Percentiles rank a stretch among this genome's conserved stretches.
These are phyloP conservation scores for Ophiocordyceps polyrhachis-furcata DNA, from an alignment of 2,329 filamentous ascomycete genomes.

Conservation along the genomic window DNA sequence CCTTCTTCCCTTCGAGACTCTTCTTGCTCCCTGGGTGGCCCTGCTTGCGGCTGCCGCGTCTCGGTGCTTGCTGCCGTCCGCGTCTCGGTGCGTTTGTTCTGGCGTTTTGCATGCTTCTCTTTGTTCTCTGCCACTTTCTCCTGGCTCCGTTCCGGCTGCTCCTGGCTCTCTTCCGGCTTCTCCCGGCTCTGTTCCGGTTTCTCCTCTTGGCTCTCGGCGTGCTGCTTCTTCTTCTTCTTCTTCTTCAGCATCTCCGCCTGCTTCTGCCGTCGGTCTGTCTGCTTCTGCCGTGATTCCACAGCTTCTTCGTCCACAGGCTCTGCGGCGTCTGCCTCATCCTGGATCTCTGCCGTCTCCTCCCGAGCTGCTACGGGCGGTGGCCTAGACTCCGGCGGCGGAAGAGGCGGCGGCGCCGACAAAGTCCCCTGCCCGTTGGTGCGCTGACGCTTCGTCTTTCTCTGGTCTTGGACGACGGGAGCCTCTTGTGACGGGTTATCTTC, in stretches of 20 bases:
- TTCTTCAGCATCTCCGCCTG: neutral
- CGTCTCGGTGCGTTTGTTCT: neutral
- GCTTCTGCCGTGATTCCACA: neutral
- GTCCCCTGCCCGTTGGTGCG: conserved; percentile 8
- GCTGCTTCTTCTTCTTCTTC: neutral
- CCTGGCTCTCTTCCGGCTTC: neutral
- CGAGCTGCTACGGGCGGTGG: neutral
- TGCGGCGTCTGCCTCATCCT: conserved; percentile 1
- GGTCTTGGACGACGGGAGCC: conserved; percentile 9
- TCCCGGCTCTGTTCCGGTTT: neutral
- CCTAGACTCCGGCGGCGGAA: neutral
- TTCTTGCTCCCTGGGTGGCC: too few species aligned
- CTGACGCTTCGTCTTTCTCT: conserved; percentile 9
- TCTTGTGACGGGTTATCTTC: conserved; percentile 1
- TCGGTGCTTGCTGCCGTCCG: neutral
- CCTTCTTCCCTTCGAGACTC: too few species aligned
- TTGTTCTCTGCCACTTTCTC: neutral
- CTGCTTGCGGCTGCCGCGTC: too few species aligned
- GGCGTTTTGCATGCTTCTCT: neutral
- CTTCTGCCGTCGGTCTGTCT: neutral
- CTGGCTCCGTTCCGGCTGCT: conserved; percentile 2
- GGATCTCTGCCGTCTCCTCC: neutral
- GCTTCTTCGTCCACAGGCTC: neutral
- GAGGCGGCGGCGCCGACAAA: conserved; percentile 6
- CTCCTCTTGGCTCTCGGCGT: conserved; percentile 2